Evolutionary conservation across 2,329 filamentous ascomycete species (phyloP).

Genomic region (Aaosphaeria arxii): DNA sequence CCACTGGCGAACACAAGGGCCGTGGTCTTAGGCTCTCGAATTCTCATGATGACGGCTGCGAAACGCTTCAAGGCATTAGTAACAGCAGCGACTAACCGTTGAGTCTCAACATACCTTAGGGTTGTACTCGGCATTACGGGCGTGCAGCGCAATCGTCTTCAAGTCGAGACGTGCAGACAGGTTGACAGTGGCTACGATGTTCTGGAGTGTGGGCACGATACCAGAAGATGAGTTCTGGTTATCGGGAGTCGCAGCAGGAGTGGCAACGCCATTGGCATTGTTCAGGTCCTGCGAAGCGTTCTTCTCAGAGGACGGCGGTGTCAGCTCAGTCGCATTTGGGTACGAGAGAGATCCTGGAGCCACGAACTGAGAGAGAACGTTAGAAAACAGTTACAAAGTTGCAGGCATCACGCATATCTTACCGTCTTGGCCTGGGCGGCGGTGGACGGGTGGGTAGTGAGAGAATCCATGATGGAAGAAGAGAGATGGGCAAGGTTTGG

Average conservation of each 20-base stretch:
- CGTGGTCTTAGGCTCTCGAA: conserved; percentile 97
- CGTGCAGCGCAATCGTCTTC: conserved; percentile 98
- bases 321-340: conserved; percentile 80
- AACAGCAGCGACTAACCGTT: neutral
- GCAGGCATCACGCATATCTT: neutral
- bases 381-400: neutral
- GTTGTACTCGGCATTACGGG: conserved; percentile 83
- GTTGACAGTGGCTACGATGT: conserved; percentile 98
- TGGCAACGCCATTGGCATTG: conserved; percentile 68
- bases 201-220: conserved; percentile 65
- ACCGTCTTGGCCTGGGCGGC: conserved; percentile 85
- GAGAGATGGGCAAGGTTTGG: neutral
- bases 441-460: conserved; percentile 87
- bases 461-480: conserved; percentile 71
- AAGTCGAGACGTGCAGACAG: conserved; percentile 97
- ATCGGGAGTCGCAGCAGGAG: conserved; percentile 89
- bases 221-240: conserved; percentile 65
- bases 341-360: conserved; percentile 90
- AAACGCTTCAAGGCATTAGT: conserved; percentile 91
- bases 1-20: conserved; percentile 96
- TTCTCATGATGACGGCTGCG: conserved; percentile 98
- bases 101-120: neutral
- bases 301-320: conserved; percentile 72
- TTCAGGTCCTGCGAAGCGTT: conserved; percentile 53
- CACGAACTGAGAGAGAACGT: conserved; percentile 55